Conservation (phyloP, 73 alveolate genomes). For the Paramecium primaurelia region DNA sequence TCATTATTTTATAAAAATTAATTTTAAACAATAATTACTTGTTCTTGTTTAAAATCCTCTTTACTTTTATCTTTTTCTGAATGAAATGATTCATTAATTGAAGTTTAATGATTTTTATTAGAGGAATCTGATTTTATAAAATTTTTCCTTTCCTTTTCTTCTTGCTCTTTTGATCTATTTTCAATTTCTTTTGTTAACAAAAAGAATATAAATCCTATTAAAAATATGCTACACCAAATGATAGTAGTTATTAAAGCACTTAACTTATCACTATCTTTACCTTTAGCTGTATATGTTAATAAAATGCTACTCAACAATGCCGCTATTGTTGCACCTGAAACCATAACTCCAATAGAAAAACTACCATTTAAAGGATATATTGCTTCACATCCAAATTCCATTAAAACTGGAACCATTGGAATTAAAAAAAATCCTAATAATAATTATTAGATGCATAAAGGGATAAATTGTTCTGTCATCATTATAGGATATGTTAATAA, state of each 20-base stretch:
- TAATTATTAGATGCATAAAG: not conserved
- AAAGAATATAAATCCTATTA: not conserved
- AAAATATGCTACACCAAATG: not conserved
- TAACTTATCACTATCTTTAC: not conserved
- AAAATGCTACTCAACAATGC: not conserved
- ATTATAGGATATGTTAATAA: not conserved
- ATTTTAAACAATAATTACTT: not conserved
- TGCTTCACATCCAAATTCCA: slow-evolving; percentile 42
- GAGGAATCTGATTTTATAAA: not conserved
- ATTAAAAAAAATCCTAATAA: not conserved
- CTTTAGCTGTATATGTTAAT: not conserved
- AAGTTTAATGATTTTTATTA: not conserved
- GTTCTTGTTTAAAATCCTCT: not conserved
- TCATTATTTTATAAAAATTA: not conserved
- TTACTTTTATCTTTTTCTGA: not conserved
- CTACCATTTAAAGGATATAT: slow-evolving; percentile 32
- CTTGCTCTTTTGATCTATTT: not conserved
- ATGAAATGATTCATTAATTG: not conserved
- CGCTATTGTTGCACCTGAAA: not conserved
- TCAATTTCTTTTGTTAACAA: not conserved
- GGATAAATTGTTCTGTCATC: not conserved
- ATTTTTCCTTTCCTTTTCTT: not conserved
- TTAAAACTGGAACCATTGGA: slow-evolving; percentile 28
- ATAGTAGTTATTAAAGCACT: not conserved
- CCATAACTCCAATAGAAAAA: not conserved